These are phyloP conservation scores for Sporodiniella umbellata DNA, from an alignment of 371 early-diverging fungal species.

Conservation along the genomic window DNA sequence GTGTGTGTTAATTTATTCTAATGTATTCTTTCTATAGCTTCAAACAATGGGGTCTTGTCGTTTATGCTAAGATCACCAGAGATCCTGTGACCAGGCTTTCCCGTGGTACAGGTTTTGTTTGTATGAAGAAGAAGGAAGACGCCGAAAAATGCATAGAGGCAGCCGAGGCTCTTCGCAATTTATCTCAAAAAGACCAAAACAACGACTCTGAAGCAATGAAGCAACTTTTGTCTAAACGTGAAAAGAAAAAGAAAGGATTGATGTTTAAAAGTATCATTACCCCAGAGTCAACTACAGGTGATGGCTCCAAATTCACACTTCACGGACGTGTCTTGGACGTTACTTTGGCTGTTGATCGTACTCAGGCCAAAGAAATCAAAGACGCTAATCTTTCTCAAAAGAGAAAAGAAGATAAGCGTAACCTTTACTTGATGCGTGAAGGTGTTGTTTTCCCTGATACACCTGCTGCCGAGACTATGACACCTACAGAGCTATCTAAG, in stretches of 20 bases:
- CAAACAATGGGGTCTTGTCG: constrained; percentile 71
- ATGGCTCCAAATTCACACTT: constrained; percentile 66
- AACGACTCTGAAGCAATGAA: constrained; percentile 29
- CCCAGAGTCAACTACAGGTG: constrained; percentile 61
- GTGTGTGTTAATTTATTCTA: neutral
- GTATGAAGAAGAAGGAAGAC: constrained; percentile 70
- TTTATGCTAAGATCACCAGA: constrained; percentile 81
- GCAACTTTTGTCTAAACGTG: constrained; percentile 36
- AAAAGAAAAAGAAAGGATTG: constrained; percentile 56
- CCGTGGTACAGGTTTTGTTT: constrained; percentile 92
- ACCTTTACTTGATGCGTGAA: constrained; percentile 72
- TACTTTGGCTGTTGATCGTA: constrained; percentile 73
- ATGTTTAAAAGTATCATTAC: constrained; percentile 62
- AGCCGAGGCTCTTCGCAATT: constrained; percentile 53
- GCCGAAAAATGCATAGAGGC: constrained; percentile 74
- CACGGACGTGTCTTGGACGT: constrained; percentile 83
- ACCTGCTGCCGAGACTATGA: constrained; percentile 71
- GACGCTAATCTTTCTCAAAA: constrained; percentile 60
- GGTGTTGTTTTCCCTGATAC: constrained; percentile 85
- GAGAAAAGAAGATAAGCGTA: constrained; percentile 77
- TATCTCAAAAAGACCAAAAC: constrained; percentile 39
- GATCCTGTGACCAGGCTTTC: constrained; percentile 80
- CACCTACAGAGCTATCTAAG: constrained; percentile 71
- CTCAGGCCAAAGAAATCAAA: constrained; percentile 65
- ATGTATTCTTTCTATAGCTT: too few relatives aligned